These are phyloP conservation scores for Macadamia tetraphylla DNA, from an alignment of 164 flowering plant genomes.

Conservation along the genomic window DNA sequence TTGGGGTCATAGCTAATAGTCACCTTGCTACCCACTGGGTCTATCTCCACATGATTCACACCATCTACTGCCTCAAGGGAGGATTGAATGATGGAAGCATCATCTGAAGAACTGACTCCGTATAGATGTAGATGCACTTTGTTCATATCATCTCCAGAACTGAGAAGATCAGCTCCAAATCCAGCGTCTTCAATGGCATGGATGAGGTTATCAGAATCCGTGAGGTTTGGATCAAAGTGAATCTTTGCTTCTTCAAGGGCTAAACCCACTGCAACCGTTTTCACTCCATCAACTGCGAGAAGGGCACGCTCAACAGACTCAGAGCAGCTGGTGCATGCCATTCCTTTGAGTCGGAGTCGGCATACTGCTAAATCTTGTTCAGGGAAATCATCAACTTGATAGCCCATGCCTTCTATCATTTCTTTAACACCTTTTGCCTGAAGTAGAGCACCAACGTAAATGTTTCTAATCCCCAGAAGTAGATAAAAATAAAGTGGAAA, in stretches of 20 bases:
- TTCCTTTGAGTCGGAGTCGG: slow-evolving; percentile 73
- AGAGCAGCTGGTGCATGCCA: slow-evolving; percentile 93
- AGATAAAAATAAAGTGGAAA: neutral
- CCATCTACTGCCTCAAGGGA: slow-evolving; percentile 56
- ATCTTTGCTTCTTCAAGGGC: slow-evolving; percentile 91
- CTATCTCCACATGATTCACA: slow-evolving; percentile 67
- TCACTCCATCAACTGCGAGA: slow-evolving; percentile 65
- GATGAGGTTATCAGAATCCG: slow-evolving; percentile 38
- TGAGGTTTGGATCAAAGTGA: slow-evolving; percentile 68
- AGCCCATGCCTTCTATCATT: slow-evolving; percentile 63
- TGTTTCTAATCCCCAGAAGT: neutral
- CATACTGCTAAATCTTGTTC: slow-evolving; percentile 80
- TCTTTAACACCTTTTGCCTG: slow-evolving; percentile 66
- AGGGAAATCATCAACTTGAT: slow-evolving; percentile 54
- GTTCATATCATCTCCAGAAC: slow-evolving; percentile 62
- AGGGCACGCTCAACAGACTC: slow-evolving; percentile 79
- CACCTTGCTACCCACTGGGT: slow-evolving; percentile 41
- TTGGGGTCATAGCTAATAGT: slow-evolving; percentile 67
- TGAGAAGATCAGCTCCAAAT: slow-evolving; percentile 79
- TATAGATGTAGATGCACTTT: slow-evolving; percentile 64
- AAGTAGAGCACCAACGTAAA: neutral
- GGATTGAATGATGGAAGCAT: slow-evolving; percentile 29
- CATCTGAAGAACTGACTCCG: slow-evolving; percentile 51
- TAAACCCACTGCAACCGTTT: slow-evolving; percentile 78
- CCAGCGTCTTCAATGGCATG: slow-evolving; percentile 82